Conservation (phyloP, 106 monocot species). For the Acorus calamus region DNA sequence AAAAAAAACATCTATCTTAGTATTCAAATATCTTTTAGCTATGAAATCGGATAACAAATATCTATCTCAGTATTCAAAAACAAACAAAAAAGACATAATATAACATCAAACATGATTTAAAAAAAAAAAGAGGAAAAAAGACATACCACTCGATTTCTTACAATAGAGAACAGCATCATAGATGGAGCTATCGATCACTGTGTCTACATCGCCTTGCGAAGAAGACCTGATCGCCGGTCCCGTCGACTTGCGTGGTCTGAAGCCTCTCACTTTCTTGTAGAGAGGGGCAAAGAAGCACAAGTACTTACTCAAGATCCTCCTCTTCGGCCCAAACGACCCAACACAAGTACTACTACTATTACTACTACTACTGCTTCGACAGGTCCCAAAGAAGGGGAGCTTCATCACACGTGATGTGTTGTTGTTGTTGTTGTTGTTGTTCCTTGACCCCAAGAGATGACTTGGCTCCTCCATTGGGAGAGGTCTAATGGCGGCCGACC, state of each 20-base stretch:
- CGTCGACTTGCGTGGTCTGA: constrained; percentile 2
- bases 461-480: background rate
- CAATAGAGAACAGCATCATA: constrained; percentile 51
- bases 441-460: background rate
- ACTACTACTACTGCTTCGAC: no score
- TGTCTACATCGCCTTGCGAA: background rate
- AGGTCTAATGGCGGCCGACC: no score
- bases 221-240: no score
- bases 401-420: background rate
- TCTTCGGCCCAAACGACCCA: background rate
- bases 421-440: background rate
- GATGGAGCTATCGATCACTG: constrained; percentile 21
- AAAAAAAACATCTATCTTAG: no score
- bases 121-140: no score
- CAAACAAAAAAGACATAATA: no score
- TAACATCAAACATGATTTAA: no score
- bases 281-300: constrained; percentile 20
- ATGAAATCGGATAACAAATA: no score
- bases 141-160: constrained; percentile 28
- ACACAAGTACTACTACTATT: no score
- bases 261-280: constrained; percentile 19
- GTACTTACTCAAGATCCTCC: constrained; percentile 24
- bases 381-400: background rate
- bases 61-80: no score
- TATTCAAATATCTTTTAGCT: no score